A percentile compares a stretch with the other conserved stretches of the same genome.
Conservation (phyloP, 768 basidiomycete species). For the Coprinellus aureogranulatus region DNA sequence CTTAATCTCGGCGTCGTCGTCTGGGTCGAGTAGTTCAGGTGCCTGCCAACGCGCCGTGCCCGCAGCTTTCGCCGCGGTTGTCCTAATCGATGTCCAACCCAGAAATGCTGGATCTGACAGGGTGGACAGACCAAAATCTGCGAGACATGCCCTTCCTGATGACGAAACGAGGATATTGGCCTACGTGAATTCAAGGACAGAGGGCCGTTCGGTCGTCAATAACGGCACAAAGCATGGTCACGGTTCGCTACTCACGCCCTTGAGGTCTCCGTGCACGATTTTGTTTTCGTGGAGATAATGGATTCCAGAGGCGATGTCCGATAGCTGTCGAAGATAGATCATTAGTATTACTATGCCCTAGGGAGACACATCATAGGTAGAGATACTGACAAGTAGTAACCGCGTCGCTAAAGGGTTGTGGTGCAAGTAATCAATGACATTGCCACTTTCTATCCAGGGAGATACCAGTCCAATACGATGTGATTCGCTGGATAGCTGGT, state of each 20-base stretch:
- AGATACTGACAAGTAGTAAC: constrained; percentile 4
- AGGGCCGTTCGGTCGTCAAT: not conserved
- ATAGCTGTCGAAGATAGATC: not conserved
- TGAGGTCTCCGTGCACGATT: constrained; percentile 21
- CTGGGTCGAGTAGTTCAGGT: constrained; percentile 10
- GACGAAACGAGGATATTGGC: constrained; percentile 18
- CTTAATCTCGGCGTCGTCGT: not conserved
- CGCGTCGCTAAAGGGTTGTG: constrained; percentile 3
- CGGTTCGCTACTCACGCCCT: constrained; percentile 14
- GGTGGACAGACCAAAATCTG: constrained; percentile 22
- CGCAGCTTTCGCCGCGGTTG: not conserved
- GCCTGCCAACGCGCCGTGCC: constrained; percentile 16
- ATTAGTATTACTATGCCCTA: not conserved
- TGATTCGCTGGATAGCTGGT: constrained; percentile 4
- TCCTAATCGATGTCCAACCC: constrained; percentile 10
- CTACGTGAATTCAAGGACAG: constrained; percentile 6
- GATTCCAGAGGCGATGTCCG: constrained; percentile 15
- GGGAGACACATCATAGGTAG: not conserved
- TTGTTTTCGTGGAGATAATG: constrained; percentile 15
- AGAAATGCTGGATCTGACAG: constrained; percentile 1
- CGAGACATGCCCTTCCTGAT: constrained; percentile 18
- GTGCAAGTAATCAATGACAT: constrained; percentile 6
- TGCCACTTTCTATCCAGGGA: constrained; percentile 17
- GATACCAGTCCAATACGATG: constrained; percentile 11
- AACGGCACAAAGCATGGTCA: not conserved